A percentile compares a stretch with the other conserved stretches of the same genome.
Evolutionary conservation across 805 yeast genomes (phyloP).

Genomic region (Teunomyces aglyptinius): DNA sequence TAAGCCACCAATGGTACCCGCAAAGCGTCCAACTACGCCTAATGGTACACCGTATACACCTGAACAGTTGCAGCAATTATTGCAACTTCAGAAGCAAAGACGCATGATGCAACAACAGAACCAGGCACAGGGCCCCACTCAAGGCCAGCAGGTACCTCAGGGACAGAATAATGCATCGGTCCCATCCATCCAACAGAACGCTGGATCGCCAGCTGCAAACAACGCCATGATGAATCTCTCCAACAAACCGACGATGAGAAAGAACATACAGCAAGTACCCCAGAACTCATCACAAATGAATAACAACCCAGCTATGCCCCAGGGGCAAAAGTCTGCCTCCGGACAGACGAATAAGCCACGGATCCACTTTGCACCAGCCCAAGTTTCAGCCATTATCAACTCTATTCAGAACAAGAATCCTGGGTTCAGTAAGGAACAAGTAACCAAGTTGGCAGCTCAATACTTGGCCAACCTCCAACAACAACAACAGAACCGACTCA

Average conservation of each 20-base stretch:
- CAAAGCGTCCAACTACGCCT: constrained; percentile 44
- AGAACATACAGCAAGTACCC: constrained; percentile 1
- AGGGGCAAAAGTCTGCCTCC: not conserved
- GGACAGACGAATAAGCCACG: constrained; percentile 24
- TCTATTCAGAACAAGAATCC: constrained; percentile 69
- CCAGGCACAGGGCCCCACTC: constrained; percentile 14
- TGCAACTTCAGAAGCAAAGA: constrained; percentile 52
- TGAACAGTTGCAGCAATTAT: constrained; percentile 58
- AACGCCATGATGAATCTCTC: not conserved
- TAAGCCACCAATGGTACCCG: not conserved
- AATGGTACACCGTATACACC: constrained; percentile 58
- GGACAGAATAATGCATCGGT: constrained; percentile 1
- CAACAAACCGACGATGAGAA: not conserved
- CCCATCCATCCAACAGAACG: constrained; percentile 1
- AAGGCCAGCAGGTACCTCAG: constrained; percentile 2
- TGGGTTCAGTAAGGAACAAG: constrained; percentile 58
- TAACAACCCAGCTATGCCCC: not conserved
- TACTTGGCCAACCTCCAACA: constrained; percentile 59
- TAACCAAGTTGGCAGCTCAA: constrained; percentile 62
- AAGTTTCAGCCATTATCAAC: constrained; percentile 62
- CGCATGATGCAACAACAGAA: constrained; percentile 46
- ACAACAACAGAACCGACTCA: constrained; percentile 29
- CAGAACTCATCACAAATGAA: constrained; percentile 1
- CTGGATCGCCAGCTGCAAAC: constrained; percentile 3
- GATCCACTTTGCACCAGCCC: constrained; percentile 54